These are phyloP conservation scores for Sherardia arvensis DNA, from an alignment of 257 asterid genomes.

Conservation along the genomic window DNA sequence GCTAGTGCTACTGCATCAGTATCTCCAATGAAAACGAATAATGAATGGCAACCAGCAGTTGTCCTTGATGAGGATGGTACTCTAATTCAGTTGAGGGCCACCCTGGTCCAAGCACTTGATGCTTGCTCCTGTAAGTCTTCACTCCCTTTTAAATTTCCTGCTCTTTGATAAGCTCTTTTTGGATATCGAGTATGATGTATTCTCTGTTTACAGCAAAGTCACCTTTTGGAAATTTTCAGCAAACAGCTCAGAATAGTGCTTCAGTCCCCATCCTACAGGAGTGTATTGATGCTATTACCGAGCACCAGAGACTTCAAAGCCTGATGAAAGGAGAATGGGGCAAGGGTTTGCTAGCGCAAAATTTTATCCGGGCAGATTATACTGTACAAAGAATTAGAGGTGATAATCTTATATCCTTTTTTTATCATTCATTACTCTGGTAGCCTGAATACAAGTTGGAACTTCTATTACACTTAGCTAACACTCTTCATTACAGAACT, in stretches of 20 bases:
- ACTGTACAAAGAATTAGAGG: conserved; percentile 76
- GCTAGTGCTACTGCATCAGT: conserved; percentile 31
- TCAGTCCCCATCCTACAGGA: conserved; percentile 57
- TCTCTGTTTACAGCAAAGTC: conserved; percentile 41
- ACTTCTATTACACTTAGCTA: neutral
- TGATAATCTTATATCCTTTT: conserved; percentile 24
- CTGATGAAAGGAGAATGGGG: conserved; percentile 95
- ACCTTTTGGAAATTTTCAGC: conserved; percentile 47
- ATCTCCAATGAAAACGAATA: conserved; percentile 50
- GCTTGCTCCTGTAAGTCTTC: conserved; percentile 39
- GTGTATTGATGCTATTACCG: conserved; percentile 75
- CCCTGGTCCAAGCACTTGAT: conserved; percentile 68
- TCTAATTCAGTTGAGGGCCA: conserved; percentile 76
- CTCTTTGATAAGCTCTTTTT: conserved; percentile 2
- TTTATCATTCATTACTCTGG: neutral
- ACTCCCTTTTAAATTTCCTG: conserved; percentile 5
- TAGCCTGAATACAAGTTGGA: neutral
- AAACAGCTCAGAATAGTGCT: conserved; percentile 41
- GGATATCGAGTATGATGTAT: conserved; percentile 3
- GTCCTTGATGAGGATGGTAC: conserved; percentile 81
- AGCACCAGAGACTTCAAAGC: conserved; percentile 85
- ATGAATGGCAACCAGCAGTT: conserved; percentile 81
- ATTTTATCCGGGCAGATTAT: conserved; percentile 65
- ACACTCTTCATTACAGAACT: conserved; percentile 45
- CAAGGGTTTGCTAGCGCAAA: conserved; percentile 85